Evolutionary conservation across 2,329 filamentous ascomycete genomes (phyloP).

Genomic region (Neoascochyta sp.): DNA sequence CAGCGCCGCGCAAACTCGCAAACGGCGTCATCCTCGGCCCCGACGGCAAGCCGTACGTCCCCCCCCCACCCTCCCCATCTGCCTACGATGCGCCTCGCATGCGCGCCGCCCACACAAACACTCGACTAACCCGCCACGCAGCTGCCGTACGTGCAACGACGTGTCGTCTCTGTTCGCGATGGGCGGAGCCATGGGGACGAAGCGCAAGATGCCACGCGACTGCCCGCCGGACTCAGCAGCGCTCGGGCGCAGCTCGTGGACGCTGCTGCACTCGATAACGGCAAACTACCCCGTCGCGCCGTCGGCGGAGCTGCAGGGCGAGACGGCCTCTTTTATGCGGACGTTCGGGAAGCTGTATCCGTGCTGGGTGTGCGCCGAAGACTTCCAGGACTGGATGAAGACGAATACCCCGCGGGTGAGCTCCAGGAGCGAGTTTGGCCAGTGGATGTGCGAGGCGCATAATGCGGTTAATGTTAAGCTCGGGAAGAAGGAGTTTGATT

Average conservation of each 20-base stretch:
- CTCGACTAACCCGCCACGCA: conserved; percentile 31
- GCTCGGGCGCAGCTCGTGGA: conserved; percentile 88
- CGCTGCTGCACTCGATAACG: conserved; percentile 84
- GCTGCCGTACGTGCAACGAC: conserved; percentile 69
- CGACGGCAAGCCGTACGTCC: conserved; percentile 79
- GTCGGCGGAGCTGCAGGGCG: conserved; percentile 63
- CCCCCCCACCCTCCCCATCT: conserved; percentile 9
- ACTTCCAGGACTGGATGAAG: conserved; percentile 79
- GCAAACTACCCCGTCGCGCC: conserved; percentile 77
- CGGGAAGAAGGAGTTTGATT: conserved; percentile 89
- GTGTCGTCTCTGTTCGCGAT: conserved; percentile 58
- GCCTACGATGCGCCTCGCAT: conserved; percentile 5
- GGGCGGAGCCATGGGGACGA: conserved; percentile 41
- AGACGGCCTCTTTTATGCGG: conserved; percentile 73
- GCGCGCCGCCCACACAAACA: background rate
- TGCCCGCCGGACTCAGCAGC: conserved; percentile 88
- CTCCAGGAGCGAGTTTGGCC: conserved; percentile 65
- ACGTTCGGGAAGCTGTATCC: conserved; percentile 87
- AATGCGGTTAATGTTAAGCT: conserved; percentile 87
- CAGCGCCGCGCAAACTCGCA: conserved; percentile 54
- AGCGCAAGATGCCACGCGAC: conserved; percentile 52
- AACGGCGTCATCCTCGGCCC: conserved; percentile 73
- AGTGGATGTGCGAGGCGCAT: conserved; percentile 81
- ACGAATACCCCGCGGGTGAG: conserved; percentile 62
- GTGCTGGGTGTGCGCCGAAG: conserved; percentile 91